These are phyloP conservation scores for Pythium vanterpoolii DNA, from an alignment of 352 stramenopile genomes.

Conservation along the genomic window DNA sequence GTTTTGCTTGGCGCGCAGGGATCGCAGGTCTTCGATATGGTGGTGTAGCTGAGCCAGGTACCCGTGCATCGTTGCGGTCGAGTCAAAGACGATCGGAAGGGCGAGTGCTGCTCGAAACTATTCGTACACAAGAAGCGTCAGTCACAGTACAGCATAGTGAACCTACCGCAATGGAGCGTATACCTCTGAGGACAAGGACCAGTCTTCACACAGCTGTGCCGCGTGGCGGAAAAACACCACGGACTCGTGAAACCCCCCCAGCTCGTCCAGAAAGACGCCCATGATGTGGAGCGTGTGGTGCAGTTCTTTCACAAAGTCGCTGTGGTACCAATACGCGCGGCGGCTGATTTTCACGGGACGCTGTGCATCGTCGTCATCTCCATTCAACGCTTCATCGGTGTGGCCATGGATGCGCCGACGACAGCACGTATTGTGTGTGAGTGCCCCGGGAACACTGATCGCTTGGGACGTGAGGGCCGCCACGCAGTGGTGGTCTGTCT, in stretches of 20 bases:
- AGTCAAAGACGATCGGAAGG: constrained; percentile 27
- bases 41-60: constrained; percentile 12
- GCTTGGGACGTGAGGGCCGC: neutral
- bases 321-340: constrained; percentile 27
- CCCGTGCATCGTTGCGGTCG: neutral
- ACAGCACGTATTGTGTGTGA: neutral
- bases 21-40: constrained; percentile 14
- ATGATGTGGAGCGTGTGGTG: constrained; percentile 48
- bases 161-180: neutral
- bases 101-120: constrained; percentile 12
- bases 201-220: constrained; percentile 35
- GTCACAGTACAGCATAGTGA: neutral
- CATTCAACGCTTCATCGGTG: neutral
- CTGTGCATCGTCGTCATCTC: neutral
- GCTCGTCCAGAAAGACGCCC: constrained; percentile 63
- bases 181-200: constrained; percentile 35
- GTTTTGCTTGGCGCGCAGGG: constrained; percentile 13
- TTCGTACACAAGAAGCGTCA: neutral
- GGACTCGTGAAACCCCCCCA: constrained; percentile 46
- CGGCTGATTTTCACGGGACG: neutral
- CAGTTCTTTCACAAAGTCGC: constrained; percentile 39
- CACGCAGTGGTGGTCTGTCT: neutral
- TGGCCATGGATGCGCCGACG: constrained; percentile 3
- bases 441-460: neutral
- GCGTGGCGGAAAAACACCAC: constrained; percentile 38